These are phyloP conservation scores for Ceratocystis harringtonii DNA, from an alignment of 2,329 filamentous ascomycete genomes.

Conservation along the genomic window DNA sequence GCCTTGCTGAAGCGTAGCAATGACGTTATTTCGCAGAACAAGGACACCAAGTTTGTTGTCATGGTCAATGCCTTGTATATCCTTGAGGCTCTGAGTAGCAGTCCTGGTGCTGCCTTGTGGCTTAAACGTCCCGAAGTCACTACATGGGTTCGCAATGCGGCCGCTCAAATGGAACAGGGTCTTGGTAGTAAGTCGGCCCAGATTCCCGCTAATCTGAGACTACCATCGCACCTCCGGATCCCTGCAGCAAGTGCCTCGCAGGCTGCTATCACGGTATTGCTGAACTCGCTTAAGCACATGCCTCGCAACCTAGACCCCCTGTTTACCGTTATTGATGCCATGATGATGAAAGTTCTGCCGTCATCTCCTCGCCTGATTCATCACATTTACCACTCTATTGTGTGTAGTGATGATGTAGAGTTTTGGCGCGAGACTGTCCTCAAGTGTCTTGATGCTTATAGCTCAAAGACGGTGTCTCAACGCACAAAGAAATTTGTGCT, in stretches of 20 bases:
- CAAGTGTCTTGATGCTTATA: slow-evolving; percentile 77
- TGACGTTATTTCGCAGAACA: slow-evolving; percentile 47
- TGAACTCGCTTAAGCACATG: slow-evolving; percentile 60
- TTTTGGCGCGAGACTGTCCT: slow-evolving; percentile 72
- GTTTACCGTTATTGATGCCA: slow-evolving; percentile 67
- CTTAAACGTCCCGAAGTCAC: slow-evolving; percentile 50
- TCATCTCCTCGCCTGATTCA: slow-evolving; percentile 58
- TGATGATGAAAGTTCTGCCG: slow-evolving; percentile 72
- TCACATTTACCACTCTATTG: slow-evolving; percentile 74
- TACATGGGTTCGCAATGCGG: slow-evolving; percentile 47
- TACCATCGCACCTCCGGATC: slow-evolving; percentile 60
- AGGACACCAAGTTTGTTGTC: slow-evolving; percentile 52
- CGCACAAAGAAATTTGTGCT: slow-evolving; percentile 88
- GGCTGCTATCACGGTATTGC: slow-evolving; percentile 73
- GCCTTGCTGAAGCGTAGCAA: slow-evolving; percentile 53
- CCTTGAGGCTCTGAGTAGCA: slow-evolving; percentile 61
- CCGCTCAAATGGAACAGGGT: slow-evolving; percentile 59
- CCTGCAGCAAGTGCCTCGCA: slow-evolving; percentile 54
- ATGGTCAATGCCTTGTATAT: slow-evolving; percentile 80
- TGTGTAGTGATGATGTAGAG: slow-evolving; percentile 69
- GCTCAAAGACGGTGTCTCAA: slow-evolving; percentile 61
- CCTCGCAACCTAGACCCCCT: slow-evolving; percentile 68
- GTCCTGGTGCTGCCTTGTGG: slow-evolving; percentile 52
- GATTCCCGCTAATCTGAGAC: slow-evolving; percentile 52
- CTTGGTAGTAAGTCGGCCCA: slow-evolving; percentile 10